Base-by-base conservation (phyloP, 192 early-diverging fungal species). In the Backusella australiensis region DNA sequence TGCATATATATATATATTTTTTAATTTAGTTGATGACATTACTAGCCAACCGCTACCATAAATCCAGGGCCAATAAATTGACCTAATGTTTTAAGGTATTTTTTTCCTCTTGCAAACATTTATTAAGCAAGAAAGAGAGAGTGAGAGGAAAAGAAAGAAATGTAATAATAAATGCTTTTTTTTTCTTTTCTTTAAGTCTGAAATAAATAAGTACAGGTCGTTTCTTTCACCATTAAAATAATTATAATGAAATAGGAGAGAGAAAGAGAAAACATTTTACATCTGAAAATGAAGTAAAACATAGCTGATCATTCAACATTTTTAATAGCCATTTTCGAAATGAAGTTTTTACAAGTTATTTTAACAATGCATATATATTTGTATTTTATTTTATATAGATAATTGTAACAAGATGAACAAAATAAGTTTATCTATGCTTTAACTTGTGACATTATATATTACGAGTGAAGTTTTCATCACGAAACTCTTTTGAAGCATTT, bases 31-130 rank as follows among this genome's bases (percentile, higher is more conserved):
- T 41, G 21, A 70, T 39, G 36, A 49, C 14, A 44, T n/a, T 77
- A 77, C 71, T 80, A 80, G 15, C 79, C 79, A 65, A 80, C 79
- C 1, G 79, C 79, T 44, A 80, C 42, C 59, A 80, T 77, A 44
- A 80, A 80, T 8, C 79, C 79, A 19, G 79, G 79, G 1, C 79
- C 79, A 69, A 80, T 76, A 44, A 77, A 80, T 49, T 67, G 72
- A 11, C 21, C 68, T 2, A 74, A 23, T 4, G 72, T 73, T 6
- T 39, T 52, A 21, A 73, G 44, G 29, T 73, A 73, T 14, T 29
- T 59, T n/a, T 23, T 59, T 52, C 56, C 56, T 63, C 26, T 11
- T 29, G 23, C 23, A 15, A 63, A 12, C 56, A 63, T 63, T 12
- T 63, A 29, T 63, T 63, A 21, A 7, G 21, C 21, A 14, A 29